Evolutionary conservation across 352 stramenopile species (phyloP), one percentile per base, ranked within the genome.

Genomic region (Lagenidium sp.): DNA sequence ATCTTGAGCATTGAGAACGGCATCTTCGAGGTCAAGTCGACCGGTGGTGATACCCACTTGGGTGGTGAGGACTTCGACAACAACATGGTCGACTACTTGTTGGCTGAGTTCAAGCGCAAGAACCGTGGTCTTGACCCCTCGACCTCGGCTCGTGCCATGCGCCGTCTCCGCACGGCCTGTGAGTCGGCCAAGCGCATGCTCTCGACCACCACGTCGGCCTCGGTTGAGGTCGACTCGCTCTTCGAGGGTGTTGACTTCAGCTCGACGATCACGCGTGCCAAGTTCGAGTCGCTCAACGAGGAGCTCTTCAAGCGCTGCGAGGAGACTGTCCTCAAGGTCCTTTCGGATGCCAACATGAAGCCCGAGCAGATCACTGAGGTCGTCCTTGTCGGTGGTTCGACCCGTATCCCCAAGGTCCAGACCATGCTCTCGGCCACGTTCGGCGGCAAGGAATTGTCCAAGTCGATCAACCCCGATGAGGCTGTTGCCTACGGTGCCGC

Each of bases 21-120:
- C 42, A 98, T 98, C 69, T 98, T 98, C 56, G 94, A 98, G 64
- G 94, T 98, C 46, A 97, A 97, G 77, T 84, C 93, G 18, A 98
- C 94, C 31, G 87, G 81, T 42, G 94, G 94, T 60, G 94, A 98
- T 64, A 98, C 90, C 15, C 88, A 97, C 64, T 60, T 97, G 22
- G 90, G 90, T 52, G 90, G 90, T 59, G 88, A 96, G 57, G 90
- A 97, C 68, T 97, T 98, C 48, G 94, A 98, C 68, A 95, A 96
- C 61, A 84, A 85, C 55, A 88, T 98, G 64, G 92, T 98, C 18
- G 91, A 98, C 51, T 78, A 96, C 80, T 85, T 97, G 48, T 59
- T 96, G 12, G 66, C 85, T 26, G 92, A 98, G 68, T 98, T 98
- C 79, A 97, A 97, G 84, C 67, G 76, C 44, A 91, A 95, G 73